Conservation (phyloP, 371 early-diverging fungal genomes). For the Circinella umbellata region DNA sequence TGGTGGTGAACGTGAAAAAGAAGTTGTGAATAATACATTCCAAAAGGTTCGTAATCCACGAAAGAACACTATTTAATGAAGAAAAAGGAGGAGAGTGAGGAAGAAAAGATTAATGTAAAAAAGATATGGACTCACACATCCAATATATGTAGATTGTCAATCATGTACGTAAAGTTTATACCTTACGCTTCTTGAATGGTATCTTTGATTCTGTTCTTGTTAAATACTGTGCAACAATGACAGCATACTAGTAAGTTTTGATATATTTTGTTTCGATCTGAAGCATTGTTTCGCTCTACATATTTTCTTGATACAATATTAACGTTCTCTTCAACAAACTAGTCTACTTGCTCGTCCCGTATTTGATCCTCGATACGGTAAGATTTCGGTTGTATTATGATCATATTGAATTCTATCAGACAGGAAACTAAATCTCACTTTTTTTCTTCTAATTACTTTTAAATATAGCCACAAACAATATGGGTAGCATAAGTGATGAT, state of each 20-base stretch:
- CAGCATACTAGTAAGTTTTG: slow-evolving; percentile 75
- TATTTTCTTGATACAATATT: neutral
- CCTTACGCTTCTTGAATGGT: slow-evolving; percentile 78
- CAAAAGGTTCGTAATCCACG: slow-evolving; percentile 37
- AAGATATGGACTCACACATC: no score
- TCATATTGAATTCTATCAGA: neutral
- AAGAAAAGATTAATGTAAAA: no score
- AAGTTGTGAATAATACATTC: slow-evolving; percentile 73
- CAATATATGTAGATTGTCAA: slow-evolving; percentile 54
- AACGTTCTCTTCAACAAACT: neutral
- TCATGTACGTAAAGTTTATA: slow-evolving; percentile 81
- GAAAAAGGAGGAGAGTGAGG: slow-evolving; percentile 25
- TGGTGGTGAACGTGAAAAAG: slow-evolving; percentile 77
- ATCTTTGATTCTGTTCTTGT: slow-evolving; percentile 86
- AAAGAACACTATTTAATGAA: neutral
- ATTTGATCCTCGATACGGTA: slow-evolving; percentile 72
- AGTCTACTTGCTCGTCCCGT: slow-evolving; percentile 82
- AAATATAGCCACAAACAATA: slow-evolving; percentile 51
- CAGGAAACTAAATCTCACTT: no score
- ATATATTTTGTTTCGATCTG: neutral
- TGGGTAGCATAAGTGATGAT: slow-evolving; percentile 61
- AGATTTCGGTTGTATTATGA: neutral
- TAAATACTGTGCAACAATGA: slow-evolving; percentile 89
- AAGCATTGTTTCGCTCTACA: neutral
- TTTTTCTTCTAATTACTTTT: neutral